Base-by-base conservation (phyloP, 768 basidiomycete genomes). In the Pisolithus sp. region DNA sequence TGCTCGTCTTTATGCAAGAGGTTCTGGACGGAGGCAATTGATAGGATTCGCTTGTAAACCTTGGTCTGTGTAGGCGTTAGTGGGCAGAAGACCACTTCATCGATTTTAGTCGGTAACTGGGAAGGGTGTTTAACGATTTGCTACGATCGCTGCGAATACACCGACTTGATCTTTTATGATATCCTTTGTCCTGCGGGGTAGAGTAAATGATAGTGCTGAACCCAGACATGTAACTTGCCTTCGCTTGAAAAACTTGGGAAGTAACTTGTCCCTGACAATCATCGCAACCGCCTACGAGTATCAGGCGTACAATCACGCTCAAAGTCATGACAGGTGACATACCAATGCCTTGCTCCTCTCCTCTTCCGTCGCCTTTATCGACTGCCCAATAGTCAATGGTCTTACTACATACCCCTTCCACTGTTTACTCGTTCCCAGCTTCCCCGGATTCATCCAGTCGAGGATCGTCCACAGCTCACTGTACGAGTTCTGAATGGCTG, bases 31-130 rank as follows among this genome's bases (percentile, higher is more conserved):
- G 80, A 74, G 6, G 75, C 72, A 58, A 78, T 80, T n/a, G 67
- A 67, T 21, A 94, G 70, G 31, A 94, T 74, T 5, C 77, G 75
- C 57, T 81, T 86, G 66, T 96, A 95, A 1, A 84, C 88, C 15
- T 66, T 62, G 26, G 82, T 78, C 68, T 96, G 94, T 34, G 70
- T 74, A 0, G 71, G 52, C 0, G 88, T 88, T 46, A 98, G 70
- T 15, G 93, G 94, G 61, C 95, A 99, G 61, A 97, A 95, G 5
- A 96, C 91, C 13, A 97, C 88, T 61, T 92, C 75, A 58, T 99
- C 95, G 0, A 78, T 78, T 72, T 99, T 99, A 54, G 76, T 75
- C 1, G 95, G 95, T 2, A 98, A 75, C 86, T 94, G 59, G 3
- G 37, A 55, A 6, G 12, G 20, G 17, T 53, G 18, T 34, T 18